Evolutionary conservation across 2,329 filamentous ascomycete species (phyloP).

Genomic region (Hypoxylon sp.): DNA sequence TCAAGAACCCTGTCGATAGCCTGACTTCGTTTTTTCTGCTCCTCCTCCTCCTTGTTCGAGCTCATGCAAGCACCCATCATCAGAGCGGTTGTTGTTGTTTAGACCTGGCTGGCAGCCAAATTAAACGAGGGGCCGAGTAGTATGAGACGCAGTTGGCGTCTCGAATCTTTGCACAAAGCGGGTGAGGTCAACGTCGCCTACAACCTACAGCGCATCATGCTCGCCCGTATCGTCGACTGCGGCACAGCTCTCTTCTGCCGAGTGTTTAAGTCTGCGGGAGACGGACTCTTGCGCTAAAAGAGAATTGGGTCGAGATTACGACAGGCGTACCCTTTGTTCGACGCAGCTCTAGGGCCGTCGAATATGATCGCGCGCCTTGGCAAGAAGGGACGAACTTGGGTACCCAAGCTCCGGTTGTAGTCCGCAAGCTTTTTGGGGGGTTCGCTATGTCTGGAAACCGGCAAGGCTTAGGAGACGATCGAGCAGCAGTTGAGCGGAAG

Average conservation of each 20-base stretch:
- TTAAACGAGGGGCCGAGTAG: background rate
- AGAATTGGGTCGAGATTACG: background rate
- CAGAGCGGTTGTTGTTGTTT: conserved; percentile 17
- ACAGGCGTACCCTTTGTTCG: conserved; percentile 17
- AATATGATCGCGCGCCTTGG: background rate
- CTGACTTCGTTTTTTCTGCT: conserved; percentile 96
- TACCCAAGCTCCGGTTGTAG: background rate
- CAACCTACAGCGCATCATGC: conserved; percentile 19
- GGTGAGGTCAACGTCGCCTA: conserved; percentile 1
- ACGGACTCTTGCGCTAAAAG: conserved; percentile 1
- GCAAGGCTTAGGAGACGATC: conserved; percentile 16
- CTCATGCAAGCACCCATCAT: conserved; percentile 94
- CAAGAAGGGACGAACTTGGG: background rate
- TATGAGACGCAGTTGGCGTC: conserved; percentile 4
- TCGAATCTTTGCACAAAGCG: conserved; percentile 15
- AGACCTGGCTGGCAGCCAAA: conserved; percentile 18
- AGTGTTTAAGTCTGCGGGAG: background rate
- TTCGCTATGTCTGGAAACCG: conserved; percentile 9
- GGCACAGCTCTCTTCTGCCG: background rate
- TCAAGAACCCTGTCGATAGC: conserved; percentile 93
- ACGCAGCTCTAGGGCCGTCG: background rate
- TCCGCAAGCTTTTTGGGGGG: conserved; percentile 1
- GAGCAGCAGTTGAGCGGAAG: background rate
- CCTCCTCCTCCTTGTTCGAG: conserved; percentile 82
- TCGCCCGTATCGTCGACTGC: conserved; percentile 3